phyloP scores from a whole-genome alignment of 2,329 filamentous ascomycete species.

The Diplodia sapinea region DNA sequence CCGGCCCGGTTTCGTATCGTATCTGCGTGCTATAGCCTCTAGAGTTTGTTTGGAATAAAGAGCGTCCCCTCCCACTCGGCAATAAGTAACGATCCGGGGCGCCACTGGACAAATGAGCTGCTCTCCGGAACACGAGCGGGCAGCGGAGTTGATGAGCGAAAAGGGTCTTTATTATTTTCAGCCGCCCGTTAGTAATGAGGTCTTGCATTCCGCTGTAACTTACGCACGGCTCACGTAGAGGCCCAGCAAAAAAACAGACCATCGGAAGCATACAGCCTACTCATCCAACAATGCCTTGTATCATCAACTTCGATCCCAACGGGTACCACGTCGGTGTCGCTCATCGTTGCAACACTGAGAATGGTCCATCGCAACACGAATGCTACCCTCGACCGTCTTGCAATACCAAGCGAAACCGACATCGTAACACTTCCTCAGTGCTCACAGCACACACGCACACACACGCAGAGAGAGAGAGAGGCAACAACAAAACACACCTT shows the following conservation, averaged over 20 bases:
- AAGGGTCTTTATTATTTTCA: no score
- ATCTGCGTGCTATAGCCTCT: not conserved
- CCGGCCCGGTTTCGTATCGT: not conserved
- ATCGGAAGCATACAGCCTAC: not conserved
- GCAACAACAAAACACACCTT: not conserved
- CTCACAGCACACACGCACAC: not conserved
- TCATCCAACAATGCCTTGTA: not conserved
- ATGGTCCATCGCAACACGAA: no score
- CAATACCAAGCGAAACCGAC: no score
- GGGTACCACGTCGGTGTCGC: not conserved
- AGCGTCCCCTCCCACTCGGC: not conserved
- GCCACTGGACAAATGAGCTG: no score
- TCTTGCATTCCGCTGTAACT: not conserved
- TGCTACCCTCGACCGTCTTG: no score
- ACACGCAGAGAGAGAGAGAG: no score
- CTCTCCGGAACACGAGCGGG: no score
- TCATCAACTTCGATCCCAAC: not conserved
- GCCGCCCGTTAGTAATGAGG: no score
- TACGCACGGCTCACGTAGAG: not conserved
- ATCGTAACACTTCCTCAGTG: not conserved
- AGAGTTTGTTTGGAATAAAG: not conserved
- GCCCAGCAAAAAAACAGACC: not conserved
- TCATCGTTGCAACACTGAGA: no score
- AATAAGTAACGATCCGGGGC: no score
- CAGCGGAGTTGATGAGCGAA: no score